Conservation (phyloP, 768 basidiomycete genomes). For the Russula ochroleuca region DNA sequence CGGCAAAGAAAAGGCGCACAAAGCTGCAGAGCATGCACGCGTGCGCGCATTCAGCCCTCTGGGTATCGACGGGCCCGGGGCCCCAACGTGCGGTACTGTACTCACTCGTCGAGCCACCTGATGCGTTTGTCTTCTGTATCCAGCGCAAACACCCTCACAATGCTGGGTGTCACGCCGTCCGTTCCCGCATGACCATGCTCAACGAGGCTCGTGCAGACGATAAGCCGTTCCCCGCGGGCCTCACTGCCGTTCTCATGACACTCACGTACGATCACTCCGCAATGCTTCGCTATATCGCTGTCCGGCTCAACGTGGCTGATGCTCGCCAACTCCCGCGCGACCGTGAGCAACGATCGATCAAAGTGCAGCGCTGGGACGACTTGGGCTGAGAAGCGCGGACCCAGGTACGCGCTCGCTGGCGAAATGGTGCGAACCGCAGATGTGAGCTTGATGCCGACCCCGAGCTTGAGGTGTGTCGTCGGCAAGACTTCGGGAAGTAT, state of each 20-base stretch:
- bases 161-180: conserved; percentile 44
- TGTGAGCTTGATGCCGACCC: conserved; percentile 53
- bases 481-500: conserved; percentile 45
- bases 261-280: conserved; percentile 50
- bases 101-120: conserved; percentile 49
- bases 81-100: background rate
- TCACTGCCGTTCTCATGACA: conserved; percentile 40
- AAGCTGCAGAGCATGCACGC: conserved; percentile 38
- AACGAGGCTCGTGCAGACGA: conserved; percentile 54
- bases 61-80: background rate
- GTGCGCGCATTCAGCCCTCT: conserved; percentile 5
- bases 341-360: conserved; percentile 47
- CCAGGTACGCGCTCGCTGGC: conserved; percentile 53
- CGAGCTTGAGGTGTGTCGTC: conserved; percentile 50
- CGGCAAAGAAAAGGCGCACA: conserved; percentile 47
- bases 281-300: conserved; percentile 51
- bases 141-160: conserved; percentile 48
- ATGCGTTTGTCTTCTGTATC: conserved; percentile 48
- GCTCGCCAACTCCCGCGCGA: conserved; percentile 53
- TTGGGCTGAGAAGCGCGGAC: conserved; percentile 51
- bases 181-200: conserved; percentile 50
- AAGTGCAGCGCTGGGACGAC: conserved; percentile 48
- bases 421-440: conserved; percentile 57
- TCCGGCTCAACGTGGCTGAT: conserved; percentile 47
- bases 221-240: conserved; percentile 46